These are phyloP conservation scores for Lathyrus oleraceus DNA, from an alignment of 306 rosid genomes.

Conservation along the genomic window DNA sequence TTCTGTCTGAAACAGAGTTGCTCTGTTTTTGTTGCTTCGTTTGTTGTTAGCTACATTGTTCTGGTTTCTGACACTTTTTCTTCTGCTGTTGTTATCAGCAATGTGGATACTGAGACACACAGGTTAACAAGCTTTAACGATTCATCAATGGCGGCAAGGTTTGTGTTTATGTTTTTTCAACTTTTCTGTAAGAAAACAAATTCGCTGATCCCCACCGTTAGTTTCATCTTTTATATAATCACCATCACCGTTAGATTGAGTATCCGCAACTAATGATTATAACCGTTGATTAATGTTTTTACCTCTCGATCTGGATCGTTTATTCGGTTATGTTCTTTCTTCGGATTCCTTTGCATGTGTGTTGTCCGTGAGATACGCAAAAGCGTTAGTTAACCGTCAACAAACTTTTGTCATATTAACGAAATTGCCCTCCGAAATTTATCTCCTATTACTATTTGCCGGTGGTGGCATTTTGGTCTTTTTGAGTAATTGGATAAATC, in stretches of 20 bases:
- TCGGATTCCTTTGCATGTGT: conserved; percentile 44
- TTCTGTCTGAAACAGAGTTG: neutral
- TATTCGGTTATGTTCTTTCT: conserved; percentile 58
- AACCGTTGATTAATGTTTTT: conserved; percentile 51
- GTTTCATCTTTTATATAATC: neutral
- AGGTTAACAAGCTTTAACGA: conserved; percentile 64
- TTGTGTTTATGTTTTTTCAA: conserved; percentile 7
- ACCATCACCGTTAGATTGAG: conserved; percentile 42
- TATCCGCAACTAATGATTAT: conserved; percentile 33
- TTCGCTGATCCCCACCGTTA: conserved; percentile 43
- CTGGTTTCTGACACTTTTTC: neutral
- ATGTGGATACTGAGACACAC: conserved; percentile 46
- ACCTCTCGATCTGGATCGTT: conserved; percentile 69
- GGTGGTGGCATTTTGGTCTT: conserved; percentile 32
- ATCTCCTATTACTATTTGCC: neutral
- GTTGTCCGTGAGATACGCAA: neutral
- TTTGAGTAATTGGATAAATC: conserved; percentile 6
- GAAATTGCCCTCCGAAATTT: conserved; percentile 32
- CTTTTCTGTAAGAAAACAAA: conserved; percentile 22
- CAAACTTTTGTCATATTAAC: conserved; percentile 31
- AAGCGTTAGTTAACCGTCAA: conserved; percentile 34
- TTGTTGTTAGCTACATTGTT: conserved; percentile 33
- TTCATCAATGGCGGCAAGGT: conserved; percentile 85
- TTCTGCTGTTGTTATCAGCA: conserved; percentile 38
- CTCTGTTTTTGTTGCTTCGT: conserved; percentile 16